Evolutionary conservation across 2,329 filamentous ascomycete species (phyloP), one percentile per base, ranked within the genome.

Genomic region (Cladosporium sp.): DNA sequence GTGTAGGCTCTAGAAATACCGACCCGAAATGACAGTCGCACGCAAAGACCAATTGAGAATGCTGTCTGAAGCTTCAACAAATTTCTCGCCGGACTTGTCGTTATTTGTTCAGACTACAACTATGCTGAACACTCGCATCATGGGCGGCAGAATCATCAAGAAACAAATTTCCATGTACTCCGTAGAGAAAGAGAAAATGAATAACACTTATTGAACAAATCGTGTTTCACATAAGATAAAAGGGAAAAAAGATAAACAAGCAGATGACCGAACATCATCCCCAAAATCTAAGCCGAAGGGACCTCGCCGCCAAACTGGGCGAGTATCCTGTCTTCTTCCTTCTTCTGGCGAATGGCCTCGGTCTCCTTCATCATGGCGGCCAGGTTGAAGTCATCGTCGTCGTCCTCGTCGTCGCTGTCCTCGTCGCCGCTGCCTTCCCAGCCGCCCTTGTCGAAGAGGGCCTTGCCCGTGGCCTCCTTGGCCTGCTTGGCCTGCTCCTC

Each of bases 371-470:
- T 81, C 67, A 97, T 72, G 54, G 85, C 89, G 61, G 89, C 85
- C 61, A 96, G 71, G 64, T 96, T 95, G 83, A 85, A 96, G 5
- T 73, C 70, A 29, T 70, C 76, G n/a, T 80, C 79, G 37, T 81
- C 80, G 12, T 83, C 83, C 9, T n/a, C n/a, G n/a, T n/a, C n/a
- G n/a, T 75, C 77, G 0, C 80, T 82, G 27, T 80, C 80, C 30
- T 85, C 84, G 41, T 80, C 80, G 38, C 80, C 80, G 22, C 80
- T 80, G 30, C 73, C 77, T 54, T 83, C 77, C 92, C 92, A 99
- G 69, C 95, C 91, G 63, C 93, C 93, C 70, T 90, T 93, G 73
- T 99, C 93, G 69, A 99, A 99, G 72, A 99, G 78, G 7, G 90
- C 89, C 73, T 91, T 84, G 64, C 93, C 93, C 17, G 93, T 99